Conservation (phyloP, 495 filamentous ascomycete genomes). For the Usnea hakonensis region DNA sequence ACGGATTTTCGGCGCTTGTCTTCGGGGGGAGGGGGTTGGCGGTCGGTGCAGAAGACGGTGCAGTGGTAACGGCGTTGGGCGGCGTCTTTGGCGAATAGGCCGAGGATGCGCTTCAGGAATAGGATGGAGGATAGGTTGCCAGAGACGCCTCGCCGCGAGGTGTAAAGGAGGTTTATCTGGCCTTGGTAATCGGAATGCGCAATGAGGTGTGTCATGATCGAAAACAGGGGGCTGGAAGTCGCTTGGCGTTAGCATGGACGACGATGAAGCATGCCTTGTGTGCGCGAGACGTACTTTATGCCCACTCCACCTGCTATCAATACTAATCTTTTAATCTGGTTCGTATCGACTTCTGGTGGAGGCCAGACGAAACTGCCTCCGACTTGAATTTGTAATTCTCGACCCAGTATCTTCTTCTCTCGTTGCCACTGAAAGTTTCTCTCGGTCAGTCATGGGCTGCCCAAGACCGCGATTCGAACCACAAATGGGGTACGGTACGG, state of each 20-base stretch:
- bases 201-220: slow-evolving; percentile 42
- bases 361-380: slow-evolving; percentile 80
- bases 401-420: slow-evolving; percentile 45
- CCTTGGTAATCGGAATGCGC: slow-evolving; percentile 22
- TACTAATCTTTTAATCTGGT: slow-evolving; percentile 47
- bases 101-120: slow-evolving; percentile 47
- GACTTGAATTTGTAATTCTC: slow-evolving; percentile 56
- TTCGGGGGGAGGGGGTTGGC: background rate
- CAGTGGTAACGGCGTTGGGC: slow-evolving; percentile 27
- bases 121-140: slow-evolving; percentile 31
- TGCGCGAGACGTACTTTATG: slow-evolving; percentile 46
- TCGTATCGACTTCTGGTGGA: slow-evolving; percentile 37
- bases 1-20: background rate
- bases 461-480: background rate
- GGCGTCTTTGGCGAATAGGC: slow-evolving; percentile 29
- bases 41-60: slow-evolving; percentile 37
- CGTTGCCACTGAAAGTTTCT: slow-evolving; percentile 42
- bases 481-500: background rate
- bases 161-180: slow-evolving; percentile 37
- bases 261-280: background rate
- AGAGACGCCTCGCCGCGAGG: slow-evolving; percentile 4
- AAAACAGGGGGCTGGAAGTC: slow-evolving; percentile 48
- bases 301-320: slow-evolving; percentile 81
- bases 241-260: background rate
- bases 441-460: background rate